Evolutionary conservation across 352 stramenopile species (phyloP).

Genomic region (Globisporangium cylindrosporum): DNA sequence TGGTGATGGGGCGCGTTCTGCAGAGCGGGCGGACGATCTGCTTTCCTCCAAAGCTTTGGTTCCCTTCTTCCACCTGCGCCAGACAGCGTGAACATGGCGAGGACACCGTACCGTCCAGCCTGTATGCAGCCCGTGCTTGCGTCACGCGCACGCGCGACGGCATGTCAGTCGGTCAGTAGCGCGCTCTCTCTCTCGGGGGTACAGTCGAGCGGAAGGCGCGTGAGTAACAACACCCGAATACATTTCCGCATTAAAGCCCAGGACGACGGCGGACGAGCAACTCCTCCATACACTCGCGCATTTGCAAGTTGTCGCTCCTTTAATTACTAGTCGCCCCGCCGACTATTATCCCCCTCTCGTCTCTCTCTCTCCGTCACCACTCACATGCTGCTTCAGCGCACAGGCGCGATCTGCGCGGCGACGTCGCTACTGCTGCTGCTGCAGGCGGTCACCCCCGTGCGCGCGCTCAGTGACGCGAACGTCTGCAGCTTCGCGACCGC

Average conservation of each 20-base stretch:
- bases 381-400: neutral
- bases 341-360: neutral
- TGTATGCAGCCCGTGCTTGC: neutral
- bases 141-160: neutral
- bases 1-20: neutral
- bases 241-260: neutral
- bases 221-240: conserved; percentile 1
- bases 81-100: neutral
- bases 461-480: conserved; percentile 8
- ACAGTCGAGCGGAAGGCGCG: neutral
- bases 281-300: neutral
- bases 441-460: neutral
- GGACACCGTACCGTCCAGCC: no score
- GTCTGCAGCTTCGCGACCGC: conserved; percentile 12
- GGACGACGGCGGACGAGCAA: neutral
- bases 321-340: neutral
- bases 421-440: conserved; percentile 9
- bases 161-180: conserved; percentile 2
- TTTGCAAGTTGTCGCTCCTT: neutral
- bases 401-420: neutral
- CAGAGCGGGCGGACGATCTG: neutral
- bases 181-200: neutral
- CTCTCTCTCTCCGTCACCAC: neutral
- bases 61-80: neutral
- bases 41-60: neutral